Evolutionary conservation across 345 rosid species (phyloP), one percentile per base, ranked within the genome.

Genomic region (Salix arbutifolia): DNA sequence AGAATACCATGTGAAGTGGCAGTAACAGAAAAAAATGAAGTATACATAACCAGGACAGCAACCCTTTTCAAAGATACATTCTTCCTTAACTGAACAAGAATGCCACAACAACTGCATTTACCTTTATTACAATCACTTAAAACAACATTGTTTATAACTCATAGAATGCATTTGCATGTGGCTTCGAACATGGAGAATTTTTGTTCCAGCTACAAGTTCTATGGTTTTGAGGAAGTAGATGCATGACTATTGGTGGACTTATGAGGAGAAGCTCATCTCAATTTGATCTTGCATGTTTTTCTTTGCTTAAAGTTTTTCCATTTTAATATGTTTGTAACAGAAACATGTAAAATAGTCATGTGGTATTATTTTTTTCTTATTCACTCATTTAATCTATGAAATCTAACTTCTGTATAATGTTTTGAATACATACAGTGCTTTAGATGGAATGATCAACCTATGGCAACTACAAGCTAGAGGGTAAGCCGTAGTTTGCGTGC

Each of bases 371-470:
- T 4, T 50, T 37, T 13, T 38, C 35, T 48, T 44, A 19, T 56
- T 42, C 48, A 4, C 28, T 73, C 28, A 21, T 60, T 21, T 25
- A 52, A 52, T 73, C 40, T 61, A 12, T 28, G n/a, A 6, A 14
- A 26, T 35, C 40, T 74, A 67, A 64, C 61, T 70, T 30, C 4
- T 33, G 8, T 44, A n/a, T 21, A 21, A 16, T 67, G 44, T 30
- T 78, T 66, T 56, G 77, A 67, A 77, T 21, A 23, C 42, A 16
- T 77, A 11, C 83, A 85, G 88, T 76, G 83, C 88, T 74, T 77
- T 85, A 83, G 88, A 85, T 76, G 86, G 86, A 40, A 25, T 78
- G 42, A 65, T 85, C 68, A 81, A 85, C 78, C 83, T 85, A 35
- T 83, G 88, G 88, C 81, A 85, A 79, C 69, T 85, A 77, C 84